These are phyloP conservation scores for Pseudomicrostroma phylloplanum DNA, from an alignment of 1,284 basidiomycete species.

Conservation along the genomic window DNA sequence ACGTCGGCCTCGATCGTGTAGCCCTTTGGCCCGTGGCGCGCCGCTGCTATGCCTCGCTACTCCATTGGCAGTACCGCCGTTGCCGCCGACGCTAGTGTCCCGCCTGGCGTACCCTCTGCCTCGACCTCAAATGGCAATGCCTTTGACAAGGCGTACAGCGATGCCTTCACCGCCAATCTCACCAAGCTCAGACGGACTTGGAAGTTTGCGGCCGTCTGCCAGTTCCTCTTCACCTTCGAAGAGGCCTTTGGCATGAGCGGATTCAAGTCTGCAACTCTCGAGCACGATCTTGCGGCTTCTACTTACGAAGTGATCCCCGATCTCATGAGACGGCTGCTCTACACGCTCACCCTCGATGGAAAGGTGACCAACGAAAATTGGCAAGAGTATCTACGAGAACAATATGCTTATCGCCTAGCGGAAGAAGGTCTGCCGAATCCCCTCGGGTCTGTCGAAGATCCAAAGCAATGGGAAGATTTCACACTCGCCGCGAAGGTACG, in stretches of 20 bases:
- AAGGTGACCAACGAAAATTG: constrained; percentile 51
- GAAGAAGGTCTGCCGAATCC: background rate
- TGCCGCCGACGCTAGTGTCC: too few relatives aligned
- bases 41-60: too few relatives aligned
- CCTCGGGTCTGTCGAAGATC: constrained; percentile 37
- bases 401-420: background rate
- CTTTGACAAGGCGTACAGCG: background rate
- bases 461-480: constrained; percentile 53
- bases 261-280: constrained; percentile 51
- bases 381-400: constrained; percentile 22
- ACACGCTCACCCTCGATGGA: constrained; percentile 55
- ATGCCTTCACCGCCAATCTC: constrained; percentile 23
- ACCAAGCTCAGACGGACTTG: constrained; percentile 35
- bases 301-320: constrained; percentile 53
- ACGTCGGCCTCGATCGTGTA: too few relatives aligned
- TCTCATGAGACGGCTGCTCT: constrained; percentile 54
- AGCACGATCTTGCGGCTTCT: constrained; percentile 54
- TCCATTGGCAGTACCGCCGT: too few relatives aligned
- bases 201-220: constrained; percentile 49
- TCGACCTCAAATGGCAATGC: too few relatives aligned
- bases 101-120: too few relatives aligned
- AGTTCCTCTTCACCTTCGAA: constrained; percentile 48
- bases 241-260: constrained; percentile 46
- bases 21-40: too few relatives aligned
- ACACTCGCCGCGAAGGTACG: constrained; percentile 54